phyloP scores from a whole-genome alignment of 345 rosid genomes.

The Rhodamnia rubescens region DNA sequence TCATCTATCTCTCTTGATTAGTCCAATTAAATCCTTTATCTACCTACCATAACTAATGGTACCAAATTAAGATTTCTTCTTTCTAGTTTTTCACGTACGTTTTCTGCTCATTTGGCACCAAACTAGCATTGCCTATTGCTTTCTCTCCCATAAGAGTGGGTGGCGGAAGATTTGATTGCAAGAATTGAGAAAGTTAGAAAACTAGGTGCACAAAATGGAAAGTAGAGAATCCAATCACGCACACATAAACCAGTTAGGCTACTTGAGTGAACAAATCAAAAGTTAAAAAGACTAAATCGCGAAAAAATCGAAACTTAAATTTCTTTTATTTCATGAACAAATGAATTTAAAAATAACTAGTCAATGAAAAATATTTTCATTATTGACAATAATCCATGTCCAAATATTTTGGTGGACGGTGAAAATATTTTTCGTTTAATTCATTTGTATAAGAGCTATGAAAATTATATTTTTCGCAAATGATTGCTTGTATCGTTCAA shows the following conservation, averaged over 20 bases:
- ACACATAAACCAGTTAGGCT: not conserved
- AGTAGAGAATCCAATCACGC: not conserved
- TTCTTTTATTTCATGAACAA: not conserved
- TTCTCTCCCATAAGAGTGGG: not conserved
- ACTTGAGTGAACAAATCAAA: not conserved
- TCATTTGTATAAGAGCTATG: too few species aligned
- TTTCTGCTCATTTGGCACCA: not conserved
- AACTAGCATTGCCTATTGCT: not conserved
- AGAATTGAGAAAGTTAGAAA: not conserved
- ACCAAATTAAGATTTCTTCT: not conserved
- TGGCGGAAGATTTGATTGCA: not conserved
- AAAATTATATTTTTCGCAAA: too few species aligned
- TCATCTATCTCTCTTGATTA: not conserved
- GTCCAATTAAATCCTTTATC: not conserved
- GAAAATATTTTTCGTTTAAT: too few species aligned
- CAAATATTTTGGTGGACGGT: too few species aligned
- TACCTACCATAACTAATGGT: not conserved
- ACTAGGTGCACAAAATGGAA: not conserved
- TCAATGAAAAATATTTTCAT: too few species aligned
- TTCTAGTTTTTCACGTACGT: not conserved
- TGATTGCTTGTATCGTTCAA: too few species aligned
- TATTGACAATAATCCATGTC: too few species aligned
- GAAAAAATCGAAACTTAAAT: not conserved
- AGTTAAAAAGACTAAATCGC: too few species aligned
- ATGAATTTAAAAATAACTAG: not conserved